Percentiles rank a stretch among this genome's conserved stretches.
phyloP scores from a whole-genome alignment of 2,329 filamentous ascomycete genomes.

The Fusarium sp. region DNA sequence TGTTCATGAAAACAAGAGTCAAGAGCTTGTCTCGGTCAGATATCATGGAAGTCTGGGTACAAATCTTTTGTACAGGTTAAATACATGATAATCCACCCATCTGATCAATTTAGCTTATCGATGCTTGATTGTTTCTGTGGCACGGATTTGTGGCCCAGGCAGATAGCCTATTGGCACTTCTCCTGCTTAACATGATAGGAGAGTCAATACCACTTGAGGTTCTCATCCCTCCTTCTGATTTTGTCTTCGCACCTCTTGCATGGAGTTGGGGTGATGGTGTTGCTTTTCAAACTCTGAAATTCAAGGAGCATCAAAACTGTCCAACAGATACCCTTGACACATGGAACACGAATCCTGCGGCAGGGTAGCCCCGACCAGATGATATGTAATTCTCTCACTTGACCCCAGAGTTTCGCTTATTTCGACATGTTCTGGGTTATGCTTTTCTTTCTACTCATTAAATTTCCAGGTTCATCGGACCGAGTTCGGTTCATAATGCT shows the following conservation, averaged over 20 bases:
- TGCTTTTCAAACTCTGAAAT: constrained; percentile 6
- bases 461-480: constrained; percentile 17
- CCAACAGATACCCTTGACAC: constrained; percentile 11
- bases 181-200: background rate
- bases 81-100: background rate
- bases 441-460: constrained; percentile 8
- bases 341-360: background rate
- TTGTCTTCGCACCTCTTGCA: constrained; percentile 3
- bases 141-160: background rate
- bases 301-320: constrained; percentile 12
- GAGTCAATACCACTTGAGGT: background rate
- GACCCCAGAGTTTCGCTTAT: background rate
- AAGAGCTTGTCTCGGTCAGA: background rate
- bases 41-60: background rate
- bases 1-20: background rate
- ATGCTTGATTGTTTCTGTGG: constrained; percentile 9
- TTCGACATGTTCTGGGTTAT: background rate
- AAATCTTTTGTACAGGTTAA: background rate
- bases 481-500: background rate
- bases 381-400: background rate
- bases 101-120: background rate
- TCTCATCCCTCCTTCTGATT: background rate
- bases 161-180: constrained; percentile 14
- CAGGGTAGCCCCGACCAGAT: background rate
- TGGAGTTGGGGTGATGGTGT: constrained; percentile 23